These are phyloP conservation scores for Phanerochaete carnosa DNA, from an alignment of 768 basidiomycete genomes.

Conservation along the genomic window DNA sequence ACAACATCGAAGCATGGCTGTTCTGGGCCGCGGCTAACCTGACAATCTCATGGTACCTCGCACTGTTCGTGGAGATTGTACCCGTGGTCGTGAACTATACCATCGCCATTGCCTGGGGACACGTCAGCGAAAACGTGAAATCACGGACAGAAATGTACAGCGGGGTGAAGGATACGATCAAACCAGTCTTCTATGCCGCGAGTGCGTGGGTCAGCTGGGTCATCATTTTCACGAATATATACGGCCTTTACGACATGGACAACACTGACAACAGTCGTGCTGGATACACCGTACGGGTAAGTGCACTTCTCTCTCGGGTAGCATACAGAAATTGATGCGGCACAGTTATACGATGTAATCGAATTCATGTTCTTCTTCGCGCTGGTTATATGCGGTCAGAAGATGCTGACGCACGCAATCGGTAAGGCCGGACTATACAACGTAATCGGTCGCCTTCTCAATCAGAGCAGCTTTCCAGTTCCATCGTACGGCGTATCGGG, in stretches of 20 bases:
- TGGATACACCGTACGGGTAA: slow-evolving; percentile 55
- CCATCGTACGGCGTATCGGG: slow-evolving; percentile 73
- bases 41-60: slow-evolving; percentile 76
- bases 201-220: slow-evolving; percentile 72
- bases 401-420: slow-evolving; percentile 68
- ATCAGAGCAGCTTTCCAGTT: slow-evolving; percentile 56
- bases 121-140: slow-evolving; percentile 68
- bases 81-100: slow-evolving; percentile 51
- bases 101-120: slow-evolving; percentile 67
- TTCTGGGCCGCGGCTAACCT: slow-evolving; percentile 82
- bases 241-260: slow-evolving; percentile 44
- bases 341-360: slow-evolving; percentile 56
- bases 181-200: slow-evolving; percentile 71
- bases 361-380: slow-evolving; percentile 76
- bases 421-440: slow-evolving; percentile 23
- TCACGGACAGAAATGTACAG: slow-evolving; percentile 65
- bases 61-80: slow-evolving; percentile 65
- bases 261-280: slow-evolving; percentile 46
- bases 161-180: slow-evolving; percentile 64
- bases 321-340: not conserved
- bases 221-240: slow-evolving; percentile 70
- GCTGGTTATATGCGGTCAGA: slow-evolving; percentile 58
- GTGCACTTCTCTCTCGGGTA: slow-evolving; percentile 13
- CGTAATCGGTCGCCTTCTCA: not conserved
- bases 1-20: slow-evolving; percentile 74